Base-by-base conservation (phyloP, 345 rosid species). In the Physaria fendleri region DNA sequence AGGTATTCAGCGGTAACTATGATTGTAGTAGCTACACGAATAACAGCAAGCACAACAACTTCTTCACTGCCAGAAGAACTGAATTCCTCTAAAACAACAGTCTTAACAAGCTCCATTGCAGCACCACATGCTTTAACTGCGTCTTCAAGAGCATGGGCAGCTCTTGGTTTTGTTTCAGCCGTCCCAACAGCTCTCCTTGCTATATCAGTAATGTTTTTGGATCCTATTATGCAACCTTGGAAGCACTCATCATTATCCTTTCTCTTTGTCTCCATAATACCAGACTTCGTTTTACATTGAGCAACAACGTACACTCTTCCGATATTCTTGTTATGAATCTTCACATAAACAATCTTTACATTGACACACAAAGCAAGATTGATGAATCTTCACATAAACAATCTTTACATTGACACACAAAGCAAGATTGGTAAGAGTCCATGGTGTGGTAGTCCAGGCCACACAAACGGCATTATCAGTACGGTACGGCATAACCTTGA, bases 391-490 rank as follows among this genome's bases (percentile, higher is more conserved):
- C 37, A 89, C 46, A 73, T 93, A 87, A 9, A 74, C 75, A 74
- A 89, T n/a, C n/a, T n/a, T n/a, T n/a, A n/a, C n/a, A n/a, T n/a
- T 93, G 47, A 93, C 95, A 65, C 99, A 93, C 17, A 93, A 86
- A 12, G 95, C 93, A 62, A 93, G 94, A 74, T 93, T 93, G 71
- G 95, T 87, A 71, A 74, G 90, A 3, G 99, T 93, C 99, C 99
- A 93, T 5, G 99, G 94, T 25, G 99, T 93, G 0, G 99, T 93
- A 33, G 99, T 93, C 97, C 99, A 93, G 2, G 99, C 97, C 46
- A 89, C 88, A 62, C 89, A 85, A 63, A 85, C 78, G n/a, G 91
- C 99, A 34, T 81, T 71, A 43, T 89, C 82, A 6, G 80, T 75
- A 75, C 87, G 95, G 77, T 28, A 93, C 84, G 25, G 71, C 80